Conservation (phyloP, 805 yeast species). For the Saccharomycopsis vini region DNA sequence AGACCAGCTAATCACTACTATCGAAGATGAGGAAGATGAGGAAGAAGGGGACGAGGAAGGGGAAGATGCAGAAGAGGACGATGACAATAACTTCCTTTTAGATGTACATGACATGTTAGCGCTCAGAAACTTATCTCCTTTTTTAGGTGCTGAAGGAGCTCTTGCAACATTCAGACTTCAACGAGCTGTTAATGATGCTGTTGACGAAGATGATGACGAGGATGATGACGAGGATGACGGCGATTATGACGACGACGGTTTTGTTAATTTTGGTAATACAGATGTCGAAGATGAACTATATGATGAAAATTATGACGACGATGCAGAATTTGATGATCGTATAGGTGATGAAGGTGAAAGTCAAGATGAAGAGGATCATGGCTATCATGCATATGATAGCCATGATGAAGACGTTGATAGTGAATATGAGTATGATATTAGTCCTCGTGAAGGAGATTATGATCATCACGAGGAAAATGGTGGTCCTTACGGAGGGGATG, state of each 20-base stretch:
- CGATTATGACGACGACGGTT: not conserved
- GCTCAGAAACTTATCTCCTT: too few relatives aligned
- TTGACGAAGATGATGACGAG: constrained; percentile 1
- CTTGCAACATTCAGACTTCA: too few relatives aligned
- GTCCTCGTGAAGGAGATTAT: not conserved
- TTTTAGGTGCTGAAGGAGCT: too few relatives aligned
- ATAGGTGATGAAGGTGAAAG: constrained; percentile 2
- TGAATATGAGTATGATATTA: constrained; percentile 1
- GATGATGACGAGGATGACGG: constrained; percentile 4
- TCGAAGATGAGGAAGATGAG: not conserved
- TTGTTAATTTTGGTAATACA: not conserved
- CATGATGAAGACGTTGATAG: constrained; percentile 8
- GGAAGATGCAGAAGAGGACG: not conserved
- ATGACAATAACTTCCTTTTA: too few relatives aligned
- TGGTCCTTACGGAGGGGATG: too few relatives aligned
- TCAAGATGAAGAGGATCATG: constrained; percentile 3
- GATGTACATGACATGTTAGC: too few relatives aligned
- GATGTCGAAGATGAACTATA: constrained; percentile 23
- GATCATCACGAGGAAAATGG: too few relatives aligned
- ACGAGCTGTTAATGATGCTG: not conserved
- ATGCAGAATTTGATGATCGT: constrained; percentile 1
- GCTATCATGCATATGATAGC: not conserved
- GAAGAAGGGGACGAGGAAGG: not conserved
- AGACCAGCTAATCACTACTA: too few relatives aligned
- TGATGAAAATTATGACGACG: constrained; percentile 21